Evolutionary conservation across 2,329 filamentous ascomycete species (phyloP).

Genomic region (Paraphaeosphaeria minitans): DNA sequence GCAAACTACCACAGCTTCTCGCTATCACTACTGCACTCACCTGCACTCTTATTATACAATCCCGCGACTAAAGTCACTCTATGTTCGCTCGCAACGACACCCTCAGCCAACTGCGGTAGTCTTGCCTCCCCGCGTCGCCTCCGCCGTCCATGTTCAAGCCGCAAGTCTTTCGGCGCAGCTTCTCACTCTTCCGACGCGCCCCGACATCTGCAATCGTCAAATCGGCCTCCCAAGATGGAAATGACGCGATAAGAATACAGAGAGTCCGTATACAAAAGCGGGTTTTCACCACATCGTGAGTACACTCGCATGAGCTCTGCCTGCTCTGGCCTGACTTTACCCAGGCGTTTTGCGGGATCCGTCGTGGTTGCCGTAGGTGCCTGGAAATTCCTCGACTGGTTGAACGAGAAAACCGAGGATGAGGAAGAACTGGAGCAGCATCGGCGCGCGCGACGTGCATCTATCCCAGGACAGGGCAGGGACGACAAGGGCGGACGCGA

Average conservation of each 20-base stretch:
- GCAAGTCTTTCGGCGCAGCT: conserved; percentile 44
- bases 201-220: conserved; percentile 30
- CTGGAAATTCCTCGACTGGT: conserved; percentile 28
- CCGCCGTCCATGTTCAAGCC: conserved; percentile 45
- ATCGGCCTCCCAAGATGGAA: conserved; percentile 37
- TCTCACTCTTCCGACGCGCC: conserved; percentile 40
- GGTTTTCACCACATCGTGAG: conserved; percentile 43
- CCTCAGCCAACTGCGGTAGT: conserved; percentile 14
- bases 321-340: conserved; percentile 15
- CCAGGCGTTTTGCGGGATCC: conserved; percentile 34
- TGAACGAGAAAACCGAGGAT: conserved; percentile 32
- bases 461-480: background rate
- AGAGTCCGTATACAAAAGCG: conserved; percentile 49
- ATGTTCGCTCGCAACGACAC: conserved; percentile 4
- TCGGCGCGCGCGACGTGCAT: conserved; percentile 11
- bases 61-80: background rate
- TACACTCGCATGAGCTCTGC: conserved; percentile 4
- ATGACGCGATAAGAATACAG: conserved; percentile 40
- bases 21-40: background rate
- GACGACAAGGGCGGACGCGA: conserved; percentile 22
- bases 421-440: conserved; percentile 23
- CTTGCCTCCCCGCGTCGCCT: conserved; percentile 17
- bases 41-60: background rate
- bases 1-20: background rate
- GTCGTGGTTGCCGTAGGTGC: conserved; percentile 22